These are phyloP conservation scores for Umbelopsis isabellina DNA, from an alignment of 192 early-diverging fungal genomes.

Conservation along the genomic window DNA sequence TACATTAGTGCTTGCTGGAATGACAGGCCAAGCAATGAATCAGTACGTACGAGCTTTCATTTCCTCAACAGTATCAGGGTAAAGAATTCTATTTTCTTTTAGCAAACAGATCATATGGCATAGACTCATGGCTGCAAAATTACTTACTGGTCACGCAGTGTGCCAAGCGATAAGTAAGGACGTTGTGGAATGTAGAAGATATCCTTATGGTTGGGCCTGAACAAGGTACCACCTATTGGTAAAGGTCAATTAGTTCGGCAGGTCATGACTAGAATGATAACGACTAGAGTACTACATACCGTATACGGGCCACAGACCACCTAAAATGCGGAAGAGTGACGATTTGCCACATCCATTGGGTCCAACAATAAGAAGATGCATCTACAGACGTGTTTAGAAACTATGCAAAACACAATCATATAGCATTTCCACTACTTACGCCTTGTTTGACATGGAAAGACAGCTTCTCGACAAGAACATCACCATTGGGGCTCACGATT, in stretches of 20 bases:
- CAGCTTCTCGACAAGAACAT: conserved; percentile 85
- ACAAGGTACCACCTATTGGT: conserved; percentile 63
- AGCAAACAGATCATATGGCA: not conserved
- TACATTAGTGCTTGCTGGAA: not conserved
- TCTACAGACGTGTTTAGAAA: conserved; percentile 3
- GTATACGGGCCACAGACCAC: conserved; percentile 95
- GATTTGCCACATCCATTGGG: conserved; percentile 96
- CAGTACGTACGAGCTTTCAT: conserved; percentile 59
- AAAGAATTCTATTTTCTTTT: conserved; percentile 71
- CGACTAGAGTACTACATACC: conserved; percentile 45
- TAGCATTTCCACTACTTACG: conserved; percentile 22
- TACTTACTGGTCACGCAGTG: conserved; percentile 87
- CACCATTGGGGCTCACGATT: conserved; percentile 93
- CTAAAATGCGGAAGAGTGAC: conserved; percentile 94
- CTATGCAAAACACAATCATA: not conserved
- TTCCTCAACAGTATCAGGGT: conserved; percentile 86
- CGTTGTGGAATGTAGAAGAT: conserved; percentile 99
- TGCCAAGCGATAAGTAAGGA: conserved; percentile 94
- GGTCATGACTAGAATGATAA: too few relatives aligned
- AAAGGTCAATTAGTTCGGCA: not conserved
- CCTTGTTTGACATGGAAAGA: conserved; percentile 90
- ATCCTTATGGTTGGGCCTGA: conserved; percentile 76
- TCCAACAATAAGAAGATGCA: conserved; percentile 89
- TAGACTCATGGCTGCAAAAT: not conserved
- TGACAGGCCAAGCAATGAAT: not conserved